Evolutionary conservation across 257 asterid genomes (phyloP), one percentile per base, ranked within the genome.

Genomic region (Solanum verrucosum): DNA sequence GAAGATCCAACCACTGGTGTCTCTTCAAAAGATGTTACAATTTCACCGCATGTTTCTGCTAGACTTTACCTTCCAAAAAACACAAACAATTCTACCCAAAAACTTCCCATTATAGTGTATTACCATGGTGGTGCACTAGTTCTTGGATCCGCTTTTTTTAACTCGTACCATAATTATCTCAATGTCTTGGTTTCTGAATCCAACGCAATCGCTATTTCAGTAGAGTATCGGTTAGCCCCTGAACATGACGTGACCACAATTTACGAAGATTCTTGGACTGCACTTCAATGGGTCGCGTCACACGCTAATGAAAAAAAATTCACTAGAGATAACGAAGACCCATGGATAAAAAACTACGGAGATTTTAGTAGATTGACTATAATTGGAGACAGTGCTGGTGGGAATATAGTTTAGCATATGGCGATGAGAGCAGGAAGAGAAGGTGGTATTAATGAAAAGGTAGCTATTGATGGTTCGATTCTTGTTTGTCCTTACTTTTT

Each of bases 301-400:
- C 86, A 88, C 7, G 60, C 87, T 40, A 21, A 8, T 81, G 60
- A 83, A 23, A 37, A 5, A 6, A 23, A 3, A 6, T 23, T 75
- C 56, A 38, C 59, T 38, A 59, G 15, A 15, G 8, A 3, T 33
- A 25, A 71, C 8, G 31, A 60, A 25, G 93, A 91, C 9, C 90
- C 85, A 0, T 90, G 92, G 92, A 35, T 88, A 3, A 38, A 74
- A 63, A 40, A 42, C 1, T 81, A 87, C 40, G 91, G 87, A 8
- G 87, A 88, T 40, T 88, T 90, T 23, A 65, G 31, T 8, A 42
- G 86, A 21, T 13, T 90, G 10, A 87, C 78, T 6, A 52, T 91
- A 1, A 88, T 84, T 13, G 93, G 93, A 0, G 93, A 91, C 14
- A 87, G 92, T 59, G 85, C 92, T 7, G 93, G 93, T 20, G 93